Conservation (phyloP, 2,329 filamentous ascomycete genomes). For the Tolypocladium nubicola region DNA sequence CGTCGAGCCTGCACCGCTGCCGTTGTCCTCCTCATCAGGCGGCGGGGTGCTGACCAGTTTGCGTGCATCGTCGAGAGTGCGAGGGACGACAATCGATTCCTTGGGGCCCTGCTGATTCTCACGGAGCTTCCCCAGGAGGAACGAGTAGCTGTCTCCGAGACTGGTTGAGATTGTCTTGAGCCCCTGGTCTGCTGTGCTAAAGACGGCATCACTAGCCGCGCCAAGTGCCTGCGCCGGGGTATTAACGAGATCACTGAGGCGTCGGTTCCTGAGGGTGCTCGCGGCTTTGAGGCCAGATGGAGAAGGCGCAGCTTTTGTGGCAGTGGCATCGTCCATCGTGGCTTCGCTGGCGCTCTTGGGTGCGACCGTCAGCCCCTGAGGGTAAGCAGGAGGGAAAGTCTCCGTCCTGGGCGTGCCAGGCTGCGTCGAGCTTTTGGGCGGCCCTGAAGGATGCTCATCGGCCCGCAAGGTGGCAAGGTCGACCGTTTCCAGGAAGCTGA, state of each 20-base stretch:
- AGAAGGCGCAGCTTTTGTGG: constrained; percentile 26
- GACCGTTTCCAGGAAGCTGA: constrained; percentile 90
- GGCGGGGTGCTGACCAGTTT: constrained; percentile 72
- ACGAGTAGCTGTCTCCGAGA: constrained; percentile 85
- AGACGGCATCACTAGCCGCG: constrained; percentile 72
- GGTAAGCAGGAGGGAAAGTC: constrained; percentile 48
- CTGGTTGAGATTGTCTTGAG: constrained; percentile 87
- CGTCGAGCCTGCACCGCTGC: constrained; percentile 45
- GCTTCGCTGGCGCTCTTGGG: constrained; percentile 20
- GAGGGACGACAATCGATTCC: constrained; percentile 56
- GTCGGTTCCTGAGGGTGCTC: constrained; percentile 53
- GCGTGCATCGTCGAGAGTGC: constrained; percentile 84
- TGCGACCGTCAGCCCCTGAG: constrained; percentile 29
- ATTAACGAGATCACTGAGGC: constrained; percentile 78
- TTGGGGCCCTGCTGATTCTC: constrained; percentile 46
- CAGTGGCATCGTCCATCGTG: constrained; percentile 18
- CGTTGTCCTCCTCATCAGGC: constrained; percentile 50
- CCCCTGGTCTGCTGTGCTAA: constrained; percentile 82
- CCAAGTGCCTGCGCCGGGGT: constrained; percentile 73
- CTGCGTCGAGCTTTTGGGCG: constrained; percentile 42
- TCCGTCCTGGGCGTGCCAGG: constrained; percentile 39
- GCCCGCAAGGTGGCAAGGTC: constrained; percentile 80
- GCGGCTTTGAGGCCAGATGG: constrained; percentile 32
- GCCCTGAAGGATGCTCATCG: constrained; percentile 63
- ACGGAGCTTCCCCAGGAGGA: constrained; percentile 78